Evolutionary conservation across 225 moss, liverwort and hornwort genomes (phyloP).

Genomic region (Physcomitrellopsis africana): DNA sequence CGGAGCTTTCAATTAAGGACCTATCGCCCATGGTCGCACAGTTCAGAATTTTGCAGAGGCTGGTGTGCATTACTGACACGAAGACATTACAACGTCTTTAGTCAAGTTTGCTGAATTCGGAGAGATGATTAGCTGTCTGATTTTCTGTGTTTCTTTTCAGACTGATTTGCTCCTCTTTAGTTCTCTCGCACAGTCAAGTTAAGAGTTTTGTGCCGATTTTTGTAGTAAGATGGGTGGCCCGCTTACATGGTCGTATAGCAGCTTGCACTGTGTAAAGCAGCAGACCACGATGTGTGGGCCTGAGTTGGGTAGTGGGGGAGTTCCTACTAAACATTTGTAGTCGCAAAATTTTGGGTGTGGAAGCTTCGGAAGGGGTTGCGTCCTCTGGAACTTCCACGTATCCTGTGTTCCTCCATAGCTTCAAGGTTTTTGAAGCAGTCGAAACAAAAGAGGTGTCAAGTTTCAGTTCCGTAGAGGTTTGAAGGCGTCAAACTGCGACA

Average conservation of each 20-base stretch:
- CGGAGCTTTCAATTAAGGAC: not conserved
- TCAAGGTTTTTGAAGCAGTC: constrained; percentile 8
- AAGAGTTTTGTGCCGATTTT: constrained; percentile 3
- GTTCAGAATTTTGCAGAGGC: not conserved
- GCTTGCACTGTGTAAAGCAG: not conserved
- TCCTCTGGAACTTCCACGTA: not conserved
- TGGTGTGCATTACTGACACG: not conserved
- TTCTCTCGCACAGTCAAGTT: not conserved
- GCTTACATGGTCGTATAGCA: constrained; percentile 11
- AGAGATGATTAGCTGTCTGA: too few species aligned
- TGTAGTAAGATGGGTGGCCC: not conserved
- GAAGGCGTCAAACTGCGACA: not conserved
- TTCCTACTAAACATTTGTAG: constrained; percentile 9
- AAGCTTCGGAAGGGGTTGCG: not conserved
- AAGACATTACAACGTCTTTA: not conserved
- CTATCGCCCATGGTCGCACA: not conserved
- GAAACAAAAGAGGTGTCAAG: not conserved
- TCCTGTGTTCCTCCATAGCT: constrained; percentile 8
- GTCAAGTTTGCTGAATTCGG: too few species aligned
- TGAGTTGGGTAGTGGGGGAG: constrained; percentile 6
- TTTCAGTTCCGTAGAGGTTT: not conserved
- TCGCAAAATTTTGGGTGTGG: not conserved
- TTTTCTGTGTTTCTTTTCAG: too few species aligned
- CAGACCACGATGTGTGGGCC: constrained; percentile 8
- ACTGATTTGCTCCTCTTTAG: not conserved